Base-by-base conservation (phyloP, 176 grass and related monocot genomes). In the Aegilops umbellulata region DNA sequence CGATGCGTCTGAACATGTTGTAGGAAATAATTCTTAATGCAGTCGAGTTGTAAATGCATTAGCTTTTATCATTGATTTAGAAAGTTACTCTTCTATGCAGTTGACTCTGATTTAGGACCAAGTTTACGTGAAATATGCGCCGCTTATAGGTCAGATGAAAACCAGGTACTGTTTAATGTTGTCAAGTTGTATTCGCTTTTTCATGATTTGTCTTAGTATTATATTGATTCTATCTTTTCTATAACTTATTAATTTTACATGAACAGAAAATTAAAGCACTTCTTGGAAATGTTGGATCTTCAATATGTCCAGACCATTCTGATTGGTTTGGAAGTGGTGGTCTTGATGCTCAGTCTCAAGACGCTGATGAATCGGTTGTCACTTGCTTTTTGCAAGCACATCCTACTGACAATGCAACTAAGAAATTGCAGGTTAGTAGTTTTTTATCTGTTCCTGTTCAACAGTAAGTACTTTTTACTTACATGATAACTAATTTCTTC, bases 61-160 rank as follows among this genome's bases (percentile, higher is more conserved):
- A 64, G 64, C 22, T 38, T 44, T 53, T 76, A 51, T n/a, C n/a
- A 47, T 66, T 53, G 51, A 78, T 88, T 89, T 5, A 38, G 13
- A 41, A 82, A 76, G 46, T 26, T 85, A 26, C 11, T 71, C 85
- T 83, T 47, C n/a, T 65, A 36, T 88, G 60, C 85, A 98, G 93
- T 74, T 76, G 86, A 85, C 47, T 89, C 69, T 83, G 87, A 98
- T 90, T 84, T 91, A 55, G 95, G 91, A 55, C 86, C 88, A 85
- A 94, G 86, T 87, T 90, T 98, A 85, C 86, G 95, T 78, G 91
- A 94, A 89, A 78, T 98, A 44, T 98, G 91, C 60, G 83, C 91
- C 78, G 80, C 93, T 85, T 89, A 98, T 77, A 92, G 90, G 80
- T 94, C 88, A 31, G 91, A 90, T 89, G 93, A 98, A 92, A 95